Percentiles rank a stretch among this genome's conserved stretches.
phyloP scores from a whole-genome alignment of 2,329 filamentous ascomycete species.

The Blumeriella jaapii region DNA sequence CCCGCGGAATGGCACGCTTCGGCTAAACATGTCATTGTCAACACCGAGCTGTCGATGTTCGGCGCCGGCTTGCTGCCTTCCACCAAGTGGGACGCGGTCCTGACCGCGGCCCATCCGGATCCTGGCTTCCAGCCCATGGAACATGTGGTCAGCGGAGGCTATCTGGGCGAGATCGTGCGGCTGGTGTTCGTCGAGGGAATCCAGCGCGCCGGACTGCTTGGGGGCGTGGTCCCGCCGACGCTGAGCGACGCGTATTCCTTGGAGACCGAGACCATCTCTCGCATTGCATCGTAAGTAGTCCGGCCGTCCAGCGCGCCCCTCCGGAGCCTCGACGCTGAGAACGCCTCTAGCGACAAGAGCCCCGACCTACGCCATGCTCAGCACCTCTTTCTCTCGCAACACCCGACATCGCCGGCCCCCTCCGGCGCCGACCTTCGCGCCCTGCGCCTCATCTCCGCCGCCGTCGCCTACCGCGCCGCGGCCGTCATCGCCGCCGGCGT shows the following conservation, averaged over 20 bases:
- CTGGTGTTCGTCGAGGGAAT: slow-evolving; percentile 48
- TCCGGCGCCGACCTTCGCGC: slow-evolving; percentile 39
- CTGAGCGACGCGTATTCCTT: slow-evolving; percentile 43
- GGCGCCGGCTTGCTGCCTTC: slow-evolving; percentile 45
- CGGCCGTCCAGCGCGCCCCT: no score
- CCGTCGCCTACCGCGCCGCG: slow-evolving; percentile 46
- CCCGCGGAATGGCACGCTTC: slow-evolving; percentile 44
- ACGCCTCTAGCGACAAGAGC: slow-evolving; percentile 11
- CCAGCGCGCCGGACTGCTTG: slow-evolving; percentile 40
- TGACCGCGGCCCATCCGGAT: slow-evolving; percentile 40
- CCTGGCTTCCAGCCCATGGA: slow-evolving; percentile 53
- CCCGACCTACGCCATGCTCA: slow-evolving; percentile 28
- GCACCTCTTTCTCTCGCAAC: slow-evolving; percentile 37
- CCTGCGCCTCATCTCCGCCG: slow-evolving; percentile 41
- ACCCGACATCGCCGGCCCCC: slow-evolving; percentile 34
- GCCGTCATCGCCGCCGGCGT: slow-evolving; percentile 48
- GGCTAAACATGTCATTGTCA: slow-evolving; percentile 52
- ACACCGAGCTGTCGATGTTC: slow-evolving; percentile 58
- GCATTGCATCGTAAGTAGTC: slow-evolving; percentile 37
- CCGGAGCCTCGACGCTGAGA: no score
- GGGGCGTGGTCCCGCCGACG: slow-evolving; percentile 43
- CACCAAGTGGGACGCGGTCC: slow-evolving; percentile 47
- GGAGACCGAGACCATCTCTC: slow-evolving; percentile 47
- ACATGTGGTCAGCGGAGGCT: slow-evolving; percentile 52
- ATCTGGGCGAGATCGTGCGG: slow-evolving; percentile 54